A percentile compares a stretch with the other conserved stretches of the same genome.
Evolutionary conservation across 176 grass and related monocot genomes (phyloP).

Genomic region (Oryza meyeriana): DNA sequence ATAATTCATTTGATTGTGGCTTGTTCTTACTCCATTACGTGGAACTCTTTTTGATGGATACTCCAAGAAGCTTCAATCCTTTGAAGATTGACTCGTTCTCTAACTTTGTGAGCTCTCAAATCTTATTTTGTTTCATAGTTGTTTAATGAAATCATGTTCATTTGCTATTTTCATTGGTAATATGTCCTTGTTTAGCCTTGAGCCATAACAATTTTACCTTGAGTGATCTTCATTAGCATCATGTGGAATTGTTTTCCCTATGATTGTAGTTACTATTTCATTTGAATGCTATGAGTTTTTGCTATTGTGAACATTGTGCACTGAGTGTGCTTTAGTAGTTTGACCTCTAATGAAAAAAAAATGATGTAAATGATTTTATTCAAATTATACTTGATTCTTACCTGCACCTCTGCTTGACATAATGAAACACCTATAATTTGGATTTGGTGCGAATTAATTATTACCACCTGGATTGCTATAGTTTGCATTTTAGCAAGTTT

Average conservation of each 20-base stretch:
- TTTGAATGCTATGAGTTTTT: slow-evolving; percentile 10
- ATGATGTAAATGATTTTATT: neutral
- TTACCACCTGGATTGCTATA: neutral
- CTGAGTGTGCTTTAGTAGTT: neutral
- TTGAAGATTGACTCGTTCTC: slow-evolving; percentile 60
- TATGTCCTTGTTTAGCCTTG: neutral
- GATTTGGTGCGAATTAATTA: neutral
- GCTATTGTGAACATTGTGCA: neutral
- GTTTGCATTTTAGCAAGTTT: slow-evolving; percentile 10
- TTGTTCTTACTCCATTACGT: slow-evolving; percentile 93
- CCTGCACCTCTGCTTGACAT: neutral
- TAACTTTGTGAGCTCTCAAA: slow-evolving; percentile 69
- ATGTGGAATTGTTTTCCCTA: neutral
- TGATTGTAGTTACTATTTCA: neutral
- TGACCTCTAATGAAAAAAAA: neutral
- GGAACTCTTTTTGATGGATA: slow-evolving; percentile 83
- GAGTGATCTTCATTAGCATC: neutral
- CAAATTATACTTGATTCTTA: neutral
- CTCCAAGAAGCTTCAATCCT: slow-evolving; percentile 68
- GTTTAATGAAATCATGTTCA: slow-evolving; percentile 16
- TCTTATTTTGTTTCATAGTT: slow-evolving; percentile 24
- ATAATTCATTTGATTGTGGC: slow-evolving; percentile 97
- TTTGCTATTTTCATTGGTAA: slow-evolving; percentile 5
- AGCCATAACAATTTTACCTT: neutral
- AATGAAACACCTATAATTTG: neutral